These are phyloP conservation scores for Harringtonia lauricola DNA, from an alignment of 2,329 filamentous ascomycete species.

Conservation along the genomic window DNA sequence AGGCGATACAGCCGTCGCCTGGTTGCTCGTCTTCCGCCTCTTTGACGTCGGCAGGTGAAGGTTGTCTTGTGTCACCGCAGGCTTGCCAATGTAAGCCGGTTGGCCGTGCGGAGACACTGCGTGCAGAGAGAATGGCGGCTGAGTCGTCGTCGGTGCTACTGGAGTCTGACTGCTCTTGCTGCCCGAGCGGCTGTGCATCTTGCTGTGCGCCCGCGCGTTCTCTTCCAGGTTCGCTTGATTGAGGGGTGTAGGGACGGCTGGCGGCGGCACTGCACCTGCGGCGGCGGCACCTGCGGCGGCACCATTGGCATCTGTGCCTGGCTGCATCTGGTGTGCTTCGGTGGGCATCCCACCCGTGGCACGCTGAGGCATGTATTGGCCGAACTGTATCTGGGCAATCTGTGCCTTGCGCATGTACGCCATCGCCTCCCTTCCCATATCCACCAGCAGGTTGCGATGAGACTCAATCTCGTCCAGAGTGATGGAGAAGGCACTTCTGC, in stretches of 20 bases:
- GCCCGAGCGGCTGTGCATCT: slow-evolving; percentile 31
- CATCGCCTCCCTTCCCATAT: slow-evolving; percentile 36
- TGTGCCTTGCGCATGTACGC: slow-evolving; percentile 3
- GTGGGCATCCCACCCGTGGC: not conserved
- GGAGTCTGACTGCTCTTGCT: slow-evolving; percentile 39
- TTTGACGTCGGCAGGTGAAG: slow-evolving; percentile 44
- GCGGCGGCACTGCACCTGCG: too few species aligned
- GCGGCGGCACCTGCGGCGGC: not conserved
- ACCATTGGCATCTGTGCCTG: not conserved
- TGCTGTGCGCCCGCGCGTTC: slow-evolving; percentile 35
- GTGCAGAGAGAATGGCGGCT: slow-evolving; percentile 45
- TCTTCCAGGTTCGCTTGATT: slow-evolving; percentile 40
- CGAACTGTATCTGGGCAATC: not conserved
- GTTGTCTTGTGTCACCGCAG: slow-evolving; percentile 39
- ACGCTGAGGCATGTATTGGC: slow-evolving; percentile 11
- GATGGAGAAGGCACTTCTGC: slow-evolving; percentile 41
- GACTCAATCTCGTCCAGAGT: slow-evolving; percentile 38
- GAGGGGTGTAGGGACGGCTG: slow-evolving; percentile 18
- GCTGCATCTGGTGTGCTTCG: not conserved
- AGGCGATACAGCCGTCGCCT: slow-evolving; percentile 25
- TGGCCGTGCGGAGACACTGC: slow-evolving; percentile 48
- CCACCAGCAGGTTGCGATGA: slow-evolving; percentile 33
- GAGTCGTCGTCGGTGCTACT: slow-evolving; percentile 44
- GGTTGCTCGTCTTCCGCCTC: slow-evolving; percentile 37
- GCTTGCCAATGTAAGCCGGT: slow-evolving; percentile 41